Percentiles rank a stretch among this genome's conserved stretches.
Conservation (phyloP, 1,139 yeast genomes). For the Casaregolazyma suthepensis region DNA sequence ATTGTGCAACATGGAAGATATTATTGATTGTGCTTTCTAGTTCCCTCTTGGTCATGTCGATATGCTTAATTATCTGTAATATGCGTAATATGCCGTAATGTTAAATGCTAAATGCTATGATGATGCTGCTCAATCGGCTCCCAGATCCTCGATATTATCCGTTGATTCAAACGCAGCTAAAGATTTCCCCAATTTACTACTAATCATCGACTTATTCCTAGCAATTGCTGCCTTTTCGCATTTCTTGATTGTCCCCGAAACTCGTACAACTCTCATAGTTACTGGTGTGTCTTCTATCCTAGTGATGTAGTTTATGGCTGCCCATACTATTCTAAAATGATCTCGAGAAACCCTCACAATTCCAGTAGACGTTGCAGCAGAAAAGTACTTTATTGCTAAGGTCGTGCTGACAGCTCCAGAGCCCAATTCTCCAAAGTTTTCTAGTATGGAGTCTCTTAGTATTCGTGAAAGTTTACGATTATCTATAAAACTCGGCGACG, state of each 20-base stretch:
- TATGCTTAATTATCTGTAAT: too few species aligned
- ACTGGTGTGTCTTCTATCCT: slow-evolving; percentile 46
- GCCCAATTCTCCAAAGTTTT: slow-evolving; percentile 74
- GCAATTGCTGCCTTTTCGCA: slow-evolving; percentile 57
- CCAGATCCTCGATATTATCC: background rate
- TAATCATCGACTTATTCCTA: slow-evolving; percentile 29
- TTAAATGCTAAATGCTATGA: background rate
- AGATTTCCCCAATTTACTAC: background rate
- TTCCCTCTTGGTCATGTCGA: too few species aligned
- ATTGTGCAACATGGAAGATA: too few species aligned
- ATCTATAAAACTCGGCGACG: slow-evolving; percentile 15
- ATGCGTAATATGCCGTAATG: background rate
- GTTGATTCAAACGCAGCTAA: slow-evolving; percentile 2
- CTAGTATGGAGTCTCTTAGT: slow-evolving; percentile 49
- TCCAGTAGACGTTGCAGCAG: slow-evolving; percentile 77
- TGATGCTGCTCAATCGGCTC: too few species aligned
- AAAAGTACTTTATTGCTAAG: slow-evolving; percentile 65
- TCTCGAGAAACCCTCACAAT: slow-evolving; percentile 72
- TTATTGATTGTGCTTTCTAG: too few species aligned
- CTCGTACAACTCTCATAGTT: slow-evolving; percentile 57
- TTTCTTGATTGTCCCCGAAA: slow-evolving; percentile 86
- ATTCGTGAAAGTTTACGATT: slow-evolving; percentile 31
- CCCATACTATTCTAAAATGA: slow-evolving; percentile 56
- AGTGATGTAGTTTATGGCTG: slow-evolving; percentile 62
- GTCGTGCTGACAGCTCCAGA: slow-evolving; percentile 58